Percentiles rank a stretch among this genome's conserved stretches.
These are phyloP conservation scores for Bruguiera sexangula DNA, from an alignment of 345 rosid genomes.

Conservation along the genomic window DNA sequence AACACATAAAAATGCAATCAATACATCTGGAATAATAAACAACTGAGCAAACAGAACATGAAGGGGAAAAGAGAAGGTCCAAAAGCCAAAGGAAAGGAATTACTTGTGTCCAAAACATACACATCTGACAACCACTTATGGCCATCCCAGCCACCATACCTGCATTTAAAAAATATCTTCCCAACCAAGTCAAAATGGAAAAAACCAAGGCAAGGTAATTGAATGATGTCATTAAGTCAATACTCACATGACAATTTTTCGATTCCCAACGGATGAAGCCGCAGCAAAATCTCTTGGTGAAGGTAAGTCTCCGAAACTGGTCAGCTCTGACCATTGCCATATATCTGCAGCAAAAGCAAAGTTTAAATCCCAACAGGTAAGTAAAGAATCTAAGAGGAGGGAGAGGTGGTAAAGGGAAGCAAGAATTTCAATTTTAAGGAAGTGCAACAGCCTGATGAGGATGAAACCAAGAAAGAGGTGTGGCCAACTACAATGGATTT, in stretches of 20 bases:
- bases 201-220: slow-evolving; percentile 11
- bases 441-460: not conserved
- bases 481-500: not conserved
- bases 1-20: not conserved
- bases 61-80: slow-evolving; percentile 10
- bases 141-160: slow-evolving; percentile 99
- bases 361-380: slow-evolving; percentile 6
- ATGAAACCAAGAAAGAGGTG: not conserved
- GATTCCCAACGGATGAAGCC: slow-evolving; percentile 79
- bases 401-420: not conserved
- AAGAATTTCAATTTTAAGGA: too few relatives aligned
- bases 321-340: slow-evolving; percentile 99
- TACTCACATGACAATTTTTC: slow-evolving; percentile 80
- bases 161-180: slow-evolving; percentile 32
- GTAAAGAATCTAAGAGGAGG: not conserved
- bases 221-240: slow-evolving; percentile 7
- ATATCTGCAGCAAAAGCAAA: slow-evolving; percentile 53
- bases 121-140: slow-evolving; percentile 98
- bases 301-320: slow-evolving; percentile 93
- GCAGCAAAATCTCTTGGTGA: slow-evolving; percentile 88
- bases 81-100: slow-evolving; percentile 20
- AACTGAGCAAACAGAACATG: not conserved
- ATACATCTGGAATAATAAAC: too few relatives aligned
- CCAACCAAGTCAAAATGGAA: not conserved
- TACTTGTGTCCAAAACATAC: slow-evolving; percentile 92